Evolutionary conservation across 108 stramenopile species (phyloP), one percentile per base, ranked within the genome.

Genomic region (Schizochytrium sp.): DNA sequence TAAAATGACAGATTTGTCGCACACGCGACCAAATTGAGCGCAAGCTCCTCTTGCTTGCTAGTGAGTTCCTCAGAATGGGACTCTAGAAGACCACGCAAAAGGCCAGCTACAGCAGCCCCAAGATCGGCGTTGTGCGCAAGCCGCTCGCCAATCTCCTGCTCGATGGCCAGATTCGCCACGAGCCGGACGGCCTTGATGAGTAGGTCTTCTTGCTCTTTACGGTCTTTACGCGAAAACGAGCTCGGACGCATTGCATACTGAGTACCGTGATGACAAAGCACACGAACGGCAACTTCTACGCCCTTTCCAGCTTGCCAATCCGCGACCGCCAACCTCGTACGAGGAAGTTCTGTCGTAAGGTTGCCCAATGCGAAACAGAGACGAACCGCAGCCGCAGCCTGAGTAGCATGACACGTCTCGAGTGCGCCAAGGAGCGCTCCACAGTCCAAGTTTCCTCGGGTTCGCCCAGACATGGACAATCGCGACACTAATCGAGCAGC

Each of bases 31-130:
- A 53, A 18, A 4, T 83, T 83, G 51, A 83, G 76, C n/a, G 76
- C 76, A 6, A 83, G 76, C 4, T 83, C 76, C 76, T 83, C 76
- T 34, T 83, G 76, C 76, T 83, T 83, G 76, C n/a, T 28, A 16
- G 76, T 45, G 4, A 83, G 51, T 45, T 83, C 48, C 23, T 34
- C 5, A 6, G 45, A 12, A 16, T 83, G 45, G 19, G 19, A 21
- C 10, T 18, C 48, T 83, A 47, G 51, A 43, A 47, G 51, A 6
- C 19, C 23, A 6, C 51, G 48, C n/a, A 47, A 53, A 23, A 47
- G 45, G 6, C 23, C n/a, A 25, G 51, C 12, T 6, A 53, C 76
- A 34, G 48, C 76, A 6, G 4, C 23, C 10, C 51, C 25, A 6
- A 53, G 43, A 12, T 55, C 3, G 23, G 6, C 19, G 48, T 83